Base-by-base conservation (phyloP, 495 filamentous ascomycete genomes). In the Venustampulla echinocandica region DNA sequence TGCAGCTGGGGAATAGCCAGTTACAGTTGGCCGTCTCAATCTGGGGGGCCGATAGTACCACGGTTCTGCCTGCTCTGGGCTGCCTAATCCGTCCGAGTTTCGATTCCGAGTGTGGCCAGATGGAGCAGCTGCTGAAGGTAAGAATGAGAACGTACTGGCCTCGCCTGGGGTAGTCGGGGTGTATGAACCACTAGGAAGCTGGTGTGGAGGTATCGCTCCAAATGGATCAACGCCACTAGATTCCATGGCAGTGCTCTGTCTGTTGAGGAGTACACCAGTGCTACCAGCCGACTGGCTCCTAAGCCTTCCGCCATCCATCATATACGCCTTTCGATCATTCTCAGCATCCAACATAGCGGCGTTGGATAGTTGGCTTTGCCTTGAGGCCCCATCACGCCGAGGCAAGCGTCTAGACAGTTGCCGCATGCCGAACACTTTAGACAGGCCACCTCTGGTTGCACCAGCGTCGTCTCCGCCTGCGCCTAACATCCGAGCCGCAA, bases 351-450 rank as follows among this genome's bases (percentile, higher is more conserved):
- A 64, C 73, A 95, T 94, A 10, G 81, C 85, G 18, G 84, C 81
- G 56, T 79, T 82, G 13, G 87, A 94, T 9, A 81, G 75, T 63
- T 90, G 78, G 55, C 85, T 90, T 47, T 85, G 77, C 11, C 87
- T 76, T 9, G 80, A 74, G 36, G 69, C 70, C 52, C 50, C 55
- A 27, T 69, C 76, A 39, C 73, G 75, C 28, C 82, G 69, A 38
- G 82, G 73, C 44, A 76, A 69, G 47, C 90, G 82, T 46, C 81
- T 80, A 10, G 87, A 90, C 9, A 97, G 73, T 63, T 97, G 90
- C 15, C 90, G 85, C 77, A 88, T 87, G 19, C 90, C 90, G 59
- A 95, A 89, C 18, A 90, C 87, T 66, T 90, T 93, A 49, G 77
- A 81, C 42, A 97, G 70, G n/a, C 87, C 90, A 60, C 90, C 90